A percentile compares a stretch with the other conserved stretches of the same genome.
phyloP scores from a whole-genome alignment of 176 grass and related monocot species.

The Areca catechu region DNA sequence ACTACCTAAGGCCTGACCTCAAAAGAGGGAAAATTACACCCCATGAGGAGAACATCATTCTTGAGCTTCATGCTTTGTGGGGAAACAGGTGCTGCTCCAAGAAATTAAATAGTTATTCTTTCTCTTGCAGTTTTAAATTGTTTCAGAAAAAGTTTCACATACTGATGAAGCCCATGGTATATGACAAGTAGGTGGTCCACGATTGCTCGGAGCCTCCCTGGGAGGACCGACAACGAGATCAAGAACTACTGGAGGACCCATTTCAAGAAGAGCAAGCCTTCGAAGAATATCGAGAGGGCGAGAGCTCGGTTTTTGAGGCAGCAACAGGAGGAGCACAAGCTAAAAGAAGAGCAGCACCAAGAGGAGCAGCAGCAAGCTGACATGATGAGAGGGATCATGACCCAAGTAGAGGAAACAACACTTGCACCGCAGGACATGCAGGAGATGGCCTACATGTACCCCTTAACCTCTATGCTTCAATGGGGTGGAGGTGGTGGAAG shows the following conservation, averaged over 20 bases:
- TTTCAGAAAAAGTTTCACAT: too few species aligned
- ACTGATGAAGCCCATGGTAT: too few species aligned
- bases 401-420: neutral
- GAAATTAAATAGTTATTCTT: too few species aligned
- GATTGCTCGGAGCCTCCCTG: conserved; percentile 77
- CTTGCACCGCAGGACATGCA: neutral
- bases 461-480: conserved; percentile 33
- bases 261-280: conserved; percentile 80
- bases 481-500: conserved; percentile 15
- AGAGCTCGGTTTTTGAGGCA: conserved; percentile 47
- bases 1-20: conserved; percentile 15
- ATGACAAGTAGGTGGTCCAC: conserved; percentile 62
- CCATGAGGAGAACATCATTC: conserved; percentile 13
- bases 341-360: conserved; percentile 15
- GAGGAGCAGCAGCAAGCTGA: conserved; percentile 12
- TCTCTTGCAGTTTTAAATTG: too few species aligned
- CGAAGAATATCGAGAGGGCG: conserved; percentile 70
- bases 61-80: conserved; percentile 15
- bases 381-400: neutral
- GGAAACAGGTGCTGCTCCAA: conserved; percentile 1
- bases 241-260: conserved; percentile 99
- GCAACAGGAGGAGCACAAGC: conserved; percentile 27
- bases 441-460: conserved; percentile 42
- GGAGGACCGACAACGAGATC: conserved; percentile 98
- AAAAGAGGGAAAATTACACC: conserved; percentile 14